Percentiles rank a stretch among this genome's conserved stretches.
Conservation (phyloP, 2,329 filamentous ascomycete genomes). For the Phialophora tarda region DNA sequence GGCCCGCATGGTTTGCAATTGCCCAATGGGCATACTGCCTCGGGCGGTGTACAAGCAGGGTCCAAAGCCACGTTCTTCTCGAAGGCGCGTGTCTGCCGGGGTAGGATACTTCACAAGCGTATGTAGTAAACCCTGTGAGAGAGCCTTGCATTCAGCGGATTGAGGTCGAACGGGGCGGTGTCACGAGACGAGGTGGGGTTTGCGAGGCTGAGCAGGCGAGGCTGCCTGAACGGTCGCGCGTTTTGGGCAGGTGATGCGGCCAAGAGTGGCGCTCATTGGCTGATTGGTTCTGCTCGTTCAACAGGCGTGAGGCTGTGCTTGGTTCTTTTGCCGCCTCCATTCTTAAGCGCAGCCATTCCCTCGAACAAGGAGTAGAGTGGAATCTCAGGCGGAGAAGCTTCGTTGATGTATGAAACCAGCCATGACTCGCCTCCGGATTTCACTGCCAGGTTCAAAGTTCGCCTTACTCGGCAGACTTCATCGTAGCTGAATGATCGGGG, state of each 20-base stretch:
- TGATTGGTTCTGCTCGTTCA: neutral
- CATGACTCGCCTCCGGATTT: neutral
- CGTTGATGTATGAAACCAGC: neutral
- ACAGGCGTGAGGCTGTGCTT: neutral
- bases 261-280: neutral
- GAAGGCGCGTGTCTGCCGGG: neutral
- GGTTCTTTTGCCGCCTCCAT: neutral
- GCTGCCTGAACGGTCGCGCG: neutral
- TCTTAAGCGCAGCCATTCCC: neutral
- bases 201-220: constrained; percentile 3
- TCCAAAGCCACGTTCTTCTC: neutral
- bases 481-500: neutral
- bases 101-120: neutral
- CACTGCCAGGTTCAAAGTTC: constrained; percentile 1
- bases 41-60: neutral
- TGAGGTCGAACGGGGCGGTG: neutral
- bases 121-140: neutral
- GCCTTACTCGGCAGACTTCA: neutral
- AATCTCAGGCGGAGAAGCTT: neutral
- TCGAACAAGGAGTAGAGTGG: neutral
- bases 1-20: neutral
- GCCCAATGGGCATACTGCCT: neutral
- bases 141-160: constrained; percentile 4
- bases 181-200: neutral
- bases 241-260: neutral